Evolutionary conservation across 2,329 filamentous ascomycete genomes (phyloP).

Genomic region (Didymella pomorum): DNA sequence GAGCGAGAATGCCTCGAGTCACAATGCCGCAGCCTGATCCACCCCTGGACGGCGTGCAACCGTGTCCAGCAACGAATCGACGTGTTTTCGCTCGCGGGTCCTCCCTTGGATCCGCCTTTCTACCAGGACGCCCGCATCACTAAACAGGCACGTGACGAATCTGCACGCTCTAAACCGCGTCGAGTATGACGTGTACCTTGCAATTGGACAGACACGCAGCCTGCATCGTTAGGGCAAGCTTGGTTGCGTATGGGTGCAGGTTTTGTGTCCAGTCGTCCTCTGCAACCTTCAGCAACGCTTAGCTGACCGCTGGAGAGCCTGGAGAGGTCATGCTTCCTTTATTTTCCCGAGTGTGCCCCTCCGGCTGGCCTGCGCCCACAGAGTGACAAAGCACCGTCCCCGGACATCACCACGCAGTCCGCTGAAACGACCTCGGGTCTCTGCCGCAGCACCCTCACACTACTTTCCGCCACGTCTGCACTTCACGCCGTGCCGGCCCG

Average conservation of each 20-base stretch:
- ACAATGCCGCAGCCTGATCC: constrained; percentile 27
- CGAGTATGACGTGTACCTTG: constrained; percentile 18
- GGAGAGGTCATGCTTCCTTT: constrained; percentile 46
- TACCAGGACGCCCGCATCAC: constrained; percentile 34
- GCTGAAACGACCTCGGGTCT: constrained; percentile 32
- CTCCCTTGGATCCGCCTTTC: constrained; percentile 31
- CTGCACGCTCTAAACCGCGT: constrained; percentile 22
- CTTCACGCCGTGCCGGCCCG: constrained; percentile 35
- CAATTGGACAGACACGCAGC: constrained; percentile 28
- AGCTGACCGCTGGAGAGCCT: constrained; percentile 46
- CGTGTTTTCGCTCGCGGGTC: constrained; percentile 42
- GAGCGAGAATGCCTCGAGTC: constrained; percentile 39
- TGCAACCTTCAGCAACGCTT: constrained; percentile 48
- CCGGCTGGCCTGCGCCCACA: constrained; percentile 34
- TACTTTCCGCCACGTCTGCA: constrained; percentile 35
- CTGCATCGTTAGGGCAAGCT: constrained; percentile 29
- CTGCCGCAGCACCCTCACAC: constrained; percentile 31
- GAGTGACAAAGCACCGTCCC: constrained; percentile 31
- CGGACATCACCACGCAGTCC: constrained; percentile 39
- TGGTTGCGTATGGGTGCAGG: constrained; percentile 38
- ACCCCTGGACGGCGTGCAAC: constrained; percentile 33
- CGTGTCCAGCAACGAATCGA: constrained; percentile 42
- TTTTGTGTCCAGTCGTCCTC: constrained; percentile 43
- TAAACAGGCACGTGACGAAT: constrained; percentile 36
- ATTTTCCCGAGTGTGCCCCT: constrained; percentile 43